Evolutionary conservation across 2,329 filamentous ascomycete species (phyloP).

Genomic region (Aurifilum marmelostoma): DNA sequence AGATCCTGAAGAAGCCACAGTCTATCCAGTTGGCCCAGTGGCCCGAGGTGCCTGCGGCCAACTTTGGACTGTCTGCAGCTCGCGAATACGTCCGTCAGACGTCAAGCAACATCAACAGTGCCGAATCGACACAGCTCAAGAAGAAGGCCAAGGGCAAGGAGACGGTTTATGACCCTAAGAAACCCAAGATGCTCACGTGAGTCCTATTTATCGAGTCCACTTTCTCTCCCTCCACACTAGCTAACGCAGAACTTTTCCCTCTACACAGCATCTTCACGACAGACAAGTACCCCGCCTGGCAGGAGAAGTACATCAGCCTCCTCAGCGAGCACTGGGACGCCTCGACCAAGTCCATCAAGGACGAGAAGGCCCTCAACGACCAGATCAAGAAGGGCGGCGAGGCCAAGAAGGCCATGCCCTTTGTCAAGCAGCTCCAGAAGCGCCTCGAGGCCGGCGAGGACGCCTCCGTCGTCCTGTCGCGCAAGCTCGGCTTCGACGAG

Average conservation of each 20-base stretch:
- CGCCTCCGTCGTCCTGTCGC: slow-evolving; percentile 71
- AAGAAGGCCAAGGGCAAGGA: slow-evolving; percentile 93
- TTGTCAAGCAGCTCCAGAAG: slow-evolving; percentile 85
- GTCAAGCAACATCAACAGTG: slow-evolving; percentile 80
- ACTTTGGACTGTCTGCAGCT: slow-evolving; percentile 73
- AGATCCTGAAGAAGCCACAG: slow-evolving; percentile 76
- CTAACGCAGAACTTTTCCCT: slow-evolving; percentile 10
- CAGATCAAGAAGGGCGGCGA: slow-evolving; percentile 81
- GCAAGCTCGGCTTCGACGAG: slow-evolving; percentile 88
- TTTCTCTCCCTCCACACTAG: neutral
- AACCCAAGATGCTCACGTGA: slow-evolving; percentile 81
- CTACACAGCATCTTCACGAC: slow-evolving; percentile 68
- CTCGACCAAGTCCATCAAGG: slow-evolving; percentile 58
- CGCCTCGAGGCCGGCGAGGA: slow-evolving; percentile 73
- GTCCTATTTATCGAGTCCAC: neutral
- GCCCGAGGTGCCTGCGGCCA: slow-evolving; percentile 68
- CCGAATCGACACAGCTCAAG: slow-evolving; percentile 82
- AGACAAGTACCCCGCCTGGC: slow-evolving; percentile 83
- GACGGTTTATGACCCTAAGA: slow-evolving; percentile 82
- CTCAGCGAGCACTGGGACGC: slow-evolving; percentile 72
- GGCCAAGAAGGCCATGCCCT: slow-evolving; percentile 98
- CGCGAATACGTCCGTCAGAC: slow-evolving; percentile 68
- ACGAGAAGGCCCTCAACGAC: slow-evolving; percentile 81
- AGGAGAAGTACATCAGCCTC: slow-evolving; percentile 85
- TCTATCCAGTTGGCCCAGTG: slow-evolving; percentile 81